Conservation (phyloP, 164 flowering plant species). For the Aristolochia contorta region DNA sequence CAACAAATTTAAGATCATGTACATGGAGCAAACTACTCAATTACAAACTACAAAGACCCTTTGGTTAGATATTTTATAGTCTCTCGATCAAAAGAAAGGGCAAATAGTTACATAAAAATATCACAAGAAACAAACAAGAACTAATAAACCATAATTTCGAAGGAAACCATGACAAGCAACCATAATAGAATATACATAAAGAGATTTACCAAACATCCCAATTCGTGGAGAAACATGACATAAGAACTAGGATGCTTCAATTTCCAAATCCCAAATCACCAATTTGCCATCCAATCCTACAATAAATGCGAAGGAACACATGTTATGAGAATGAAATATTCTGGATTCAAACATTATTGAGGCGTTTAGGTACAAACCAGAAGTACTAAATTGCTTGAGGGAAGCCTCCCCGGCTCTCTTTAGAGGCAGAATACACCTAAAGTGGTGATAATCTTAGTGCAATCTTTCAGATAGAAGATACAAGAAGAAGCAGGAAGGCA, state of each 20-base stretch:
- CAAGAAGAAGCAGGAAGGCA: not conserved
- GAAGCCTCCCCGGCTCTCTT: conserved; percentile 34
- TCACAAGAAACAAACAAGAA: too few relatives aligned
- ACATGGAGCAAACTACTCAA: too few relatives aligned
- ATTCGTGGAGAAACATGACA: too few relatives aligned
- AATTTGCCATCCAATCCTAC: conserved; percentile 90
- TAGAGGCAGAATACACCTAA: conserved; percentile 66
- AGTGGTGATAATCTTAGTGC: conserved; percentile 2
- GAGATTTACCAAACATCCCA: too few relatives aligned
- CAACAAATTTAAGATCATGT: too few relatives aligned
- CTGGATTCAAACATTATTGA: not conserved
- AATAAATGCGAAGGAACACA: not conserved
- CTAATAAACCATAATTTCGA: too few relatives aligned
- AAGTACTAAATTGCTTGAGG: conserved; percentile 70
- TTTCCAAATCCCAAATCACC: conserved; percentile 76
- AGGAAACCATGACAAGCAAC: too few relatives aligned
- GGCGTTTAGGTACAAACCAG: conserved; percentile 37
- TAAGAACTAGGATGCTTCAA: not conserved
- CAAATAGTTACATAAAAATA: too few relatives aligned
- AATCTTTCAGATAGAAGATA: not conserved
- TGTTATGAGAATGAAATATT: not conserved
- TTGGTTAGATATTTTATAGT: too few relatives aligned
- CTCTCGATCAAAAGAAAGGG: too few relatives aligned
- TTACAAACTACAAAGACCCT: too few relatives aligned
- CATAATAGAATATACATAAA: too few relatives aligned